Conservation (phyloP, 2,329 filamentous ascomycete genomes). For the Arachnomyces sp. region DNA sequence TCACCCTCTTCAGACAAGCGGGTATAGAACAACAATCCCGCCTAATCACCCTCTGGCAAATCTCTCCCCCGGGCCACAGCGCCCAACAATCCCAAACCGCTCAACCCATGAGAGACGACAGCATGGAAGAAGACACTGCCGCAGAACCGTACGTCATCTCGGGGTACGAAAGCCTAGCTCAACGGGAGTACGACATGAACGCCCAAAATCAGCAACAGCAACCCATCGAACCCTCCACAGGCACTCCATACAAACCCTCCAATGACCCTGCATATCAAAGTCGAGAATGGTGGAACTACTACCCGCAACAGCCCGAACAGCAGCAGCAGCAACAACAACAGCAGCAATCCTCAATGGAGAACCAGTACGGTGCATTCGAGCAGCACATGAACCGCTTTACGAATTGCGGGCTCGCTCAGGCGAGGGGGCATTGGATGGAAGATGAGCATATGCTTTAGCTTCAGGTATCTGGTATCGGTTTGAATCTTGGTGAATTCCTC, state of each 20-base stretch:
- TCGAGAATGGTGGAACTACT: slow-evolving; percentile 31
- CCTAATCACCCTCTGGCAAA: slow-evolving; percentile 76
- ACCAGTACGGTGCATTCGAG: slow-evolving; percentile 31
- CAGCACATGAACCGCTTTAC: slow-evolving; percentile 21
- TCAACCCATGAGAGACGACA: slow-evolving; percentile 10
- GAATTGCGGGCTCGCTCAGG: slow-evolving; percentile 12
- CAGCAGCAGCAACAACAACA: no score
- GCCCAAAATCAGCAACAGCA: slow-evolving; percentile 8
- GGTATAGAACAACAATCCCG: slow-evolving; percentile 63
- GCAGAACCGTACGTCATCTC: slow-evolving; percentile 77
- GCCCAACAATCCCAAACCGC: slow-evolving; percentile 38
- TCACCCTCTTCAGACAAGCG: slow-evolving; percentile 70
- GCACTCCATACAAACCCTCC: slow-evolving; percentile 26
- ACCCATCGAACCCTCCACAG: slow-evolving; percentile 22
- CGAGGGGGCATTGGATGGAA: slow-evolving; percentile 12
- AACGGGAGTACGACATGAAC: slow-evolving; percentile 50
- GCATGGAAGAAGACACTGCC: slow-evolving; percentile 18
- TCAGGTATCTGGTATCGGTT: no score
- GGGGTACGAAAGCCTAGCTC: slow-evolving; percentile 65
- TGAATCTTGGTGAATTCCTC: no score
- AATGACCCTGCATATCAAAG: slow-evolving; percentile 35
- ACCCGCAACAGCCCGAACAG: no score
- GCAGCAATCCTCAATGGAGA: slow-evolving; percentile 24
- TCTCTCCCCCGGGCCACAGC: slow-evolving; percentile 60
- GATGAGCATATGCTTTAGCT: slow-evolving; percentile 17